A percentile compares a stretch with the other conserved stretches of the same genome.
phyloP scores from a whole-genome alignment of 1,284 basidiomycete genomes.

The Boletellus deceptivus region DNA sequence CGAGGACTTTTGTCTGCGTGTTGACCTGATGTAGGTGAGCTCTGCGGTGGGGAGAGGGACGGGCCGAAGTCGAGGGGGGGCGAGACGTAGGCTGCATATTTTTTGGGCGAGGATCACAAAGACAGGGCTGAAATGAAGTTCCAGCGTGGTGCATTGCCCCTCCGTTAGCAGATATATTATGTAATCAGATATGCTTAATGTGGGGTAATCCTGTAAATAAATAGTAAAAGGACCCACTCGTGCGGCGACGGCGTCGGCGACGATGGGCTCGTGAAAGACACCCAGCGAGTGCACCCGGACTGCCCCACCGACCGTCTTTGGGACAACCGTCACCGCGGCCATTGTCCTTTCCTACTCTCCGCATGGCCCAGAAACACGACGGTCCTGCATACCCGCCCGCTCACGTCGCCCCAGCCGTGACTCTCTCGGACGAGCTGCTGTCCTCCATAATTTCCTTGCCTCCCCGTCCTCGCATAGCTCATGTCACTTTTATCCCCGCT shows the following conservation, averaged over 20 bases:
- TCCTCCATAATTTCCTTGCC: constrained; percentile 41
- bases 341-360: background rate
- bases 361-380: constrained; percentile 33
- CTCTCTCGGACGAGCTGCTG: constrained; percentile 34
- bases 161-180: constrained; percentile 15
- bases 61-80: constrained; percentile 58
- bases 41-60: constrained; percentile 57
- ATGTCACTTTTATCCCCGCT: constrained; percentile 44
- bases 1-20: constrained; percentile 74
- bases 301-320: background rate
- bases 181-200: constrained; percentile 27
- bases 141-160: constrained; percentile 7
- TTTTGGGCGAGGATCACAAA: constrained; percentile 22
- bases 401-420: constrained; percentile 31
- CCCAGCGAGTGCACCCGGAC: constrained; percentile 13
- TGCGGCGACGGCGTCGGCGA: constrained; percentile 18
- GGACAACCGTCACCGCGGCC: background rate
- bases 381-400: constrained; percentile 10
- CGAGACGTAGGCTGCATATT: constrained; percentile 47
- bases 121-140: constrained; percentile 1
- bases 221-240: constrained; percentile 3
- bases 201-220: constrained; percentile 12
- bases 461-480: constrained; percentile 39
- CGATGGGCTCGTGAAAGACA: constrained; percentile 31
- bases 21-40: constrained; percentile 53